Percentiles rank a stretch among this genome's conserved stretches.
Evolutionary conservation across 371 early-diverging fungal genomes (phyloP).

Genomic region (Mycotypha africana): DNA sequence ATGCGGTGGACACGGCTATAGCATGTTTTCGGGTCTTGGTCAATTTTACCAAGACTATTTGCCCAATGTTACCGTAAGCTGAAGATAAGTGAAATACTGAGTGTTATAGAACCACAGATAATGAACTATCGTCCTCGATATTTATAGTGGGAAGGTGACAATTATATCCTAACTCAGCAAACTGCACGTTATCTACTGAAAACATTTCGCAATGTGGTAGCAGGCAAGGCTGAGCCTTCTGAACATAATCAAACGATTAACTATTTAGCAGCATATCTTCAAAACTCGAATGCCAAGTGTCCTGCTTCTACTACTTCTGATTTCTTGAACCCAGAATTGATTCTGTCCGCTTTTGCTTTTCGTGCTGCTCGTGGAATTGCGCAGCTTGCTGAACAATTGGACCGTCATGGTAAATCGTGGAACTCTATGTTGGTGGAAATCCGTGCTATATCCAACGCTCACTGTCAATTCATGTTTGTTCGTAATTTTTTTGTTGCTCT

Average conservation of each 20-base stretch:
- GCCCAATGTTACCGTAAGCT: conserved; percentile 53
- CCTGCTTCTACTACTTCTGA: conserved; percentile 38
- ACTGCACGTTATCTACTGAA: conserved; percentile 65
- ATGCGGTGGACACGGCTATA: conserved; percentile 85
- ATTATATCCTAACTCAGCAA: conserved; percentile 75
- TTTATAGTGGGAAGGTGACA: conserved; percentile 70
- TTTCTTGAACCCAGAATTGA: conserved; percentile 54
- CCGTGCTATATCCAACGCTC: conserved; percentile 59
- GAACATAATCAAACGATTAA: conserved; percentile 50
- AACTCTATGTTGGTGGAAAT: conserved; percentile 65
- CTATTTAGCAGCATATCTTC: conserved; percentile 47
- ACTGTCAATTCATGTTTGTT: conserved; percentile 59
- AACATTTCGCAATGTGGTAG: conserved; percentile 43
- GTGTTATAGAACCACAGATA: too few relatives aligned
- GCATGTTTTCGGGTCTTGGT: conserved; percentile 70
- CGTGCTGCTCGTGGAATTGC: conserved; percentile 60
- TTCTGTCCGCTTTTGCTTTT: conserved; percentile 62
- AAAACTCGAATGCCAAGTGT: conserved; percentile 50
- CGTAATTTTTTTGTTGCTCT: conserved; percentile 52
- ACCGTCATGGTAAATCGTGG: conserved; percentile 52
- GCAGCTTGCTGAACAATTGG: conserved; percentile 50
- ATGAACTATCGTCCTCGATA: not conserved
- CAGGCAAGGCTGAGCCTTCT: conserved; percentile 46
- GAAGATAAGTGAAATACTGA: too few relatives aligned
- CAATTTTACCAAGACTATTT: conserved; percentile 61